These are phyloP conservation scores for Rhazya stricta DNA, from an alignment of 257 asterid genomes.

Conservation along the genomic window DNA sequence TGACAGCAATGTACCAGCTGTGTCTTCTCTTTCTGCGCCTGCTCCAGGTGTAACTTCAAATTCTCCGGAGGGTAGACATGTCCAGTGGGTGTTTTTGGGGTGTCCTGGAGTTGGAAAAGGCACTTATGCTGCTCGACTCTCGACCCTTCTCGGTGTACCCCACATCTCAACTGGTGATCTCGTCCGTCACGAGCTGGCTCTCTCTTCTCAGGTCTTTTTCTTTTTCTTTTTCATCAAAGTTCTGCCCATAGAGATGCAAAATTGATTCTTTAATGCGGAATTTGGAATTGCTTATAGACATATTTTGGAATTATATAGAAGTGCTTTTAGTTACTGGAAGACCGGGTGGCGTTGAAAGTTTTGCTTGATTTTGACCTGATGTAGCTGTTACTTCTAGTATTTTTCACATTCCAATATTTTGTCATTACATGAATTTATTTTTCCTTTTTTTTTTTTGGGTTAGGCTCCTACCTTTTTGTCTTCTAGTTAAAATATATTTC, in stretches of 20 bases:
- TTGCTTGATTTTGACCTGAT: background rate
- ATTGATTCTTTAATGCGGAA: background rate
- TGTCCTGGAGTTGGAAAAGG: conserved; percentile 99
- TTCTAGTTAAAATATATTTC: too few relatives aligned
- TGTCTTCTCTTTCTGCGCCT: conserved; percentile 3
- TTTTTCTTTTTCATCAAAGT: background rate
- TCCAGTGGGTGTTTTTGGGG: conserved; percentile 94
- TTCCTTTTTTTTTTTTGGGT: too few relatives aligned
- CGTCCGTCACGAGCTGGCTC: conserved; percentile 78
- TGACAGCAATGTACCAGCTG: conserved; percentile 16
- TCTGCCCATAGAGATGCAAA: background rate
- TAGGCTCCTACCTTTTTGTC: too few relatives aligned
- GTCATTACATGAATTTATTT: background rate
- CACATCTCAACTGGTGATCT: conserved; percentile 98
- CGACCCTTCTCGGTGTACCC: conserved; percentile 72
- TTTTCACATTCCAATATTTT: background rate
- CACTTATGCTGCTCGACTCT: conserved; percentile 82
- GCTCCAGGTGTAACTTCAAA: conserved; percentile 11
- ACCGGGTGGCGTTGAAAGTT: background rate
- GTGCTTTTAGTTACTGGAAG: background rate
- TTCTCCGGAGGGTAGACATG: conserved; percentile 47
- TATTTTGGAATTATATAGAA: background rate
- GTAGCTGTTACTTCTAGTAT: background rate
- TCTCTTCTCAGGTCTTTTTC: conserved; percentile 54
- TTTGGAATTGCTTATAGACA: background rate